Evolutionary conservation across 2,329 filamentous ascomycete species (phyloP).

Genomic region (Rachicladosporium sp.): DNA sequence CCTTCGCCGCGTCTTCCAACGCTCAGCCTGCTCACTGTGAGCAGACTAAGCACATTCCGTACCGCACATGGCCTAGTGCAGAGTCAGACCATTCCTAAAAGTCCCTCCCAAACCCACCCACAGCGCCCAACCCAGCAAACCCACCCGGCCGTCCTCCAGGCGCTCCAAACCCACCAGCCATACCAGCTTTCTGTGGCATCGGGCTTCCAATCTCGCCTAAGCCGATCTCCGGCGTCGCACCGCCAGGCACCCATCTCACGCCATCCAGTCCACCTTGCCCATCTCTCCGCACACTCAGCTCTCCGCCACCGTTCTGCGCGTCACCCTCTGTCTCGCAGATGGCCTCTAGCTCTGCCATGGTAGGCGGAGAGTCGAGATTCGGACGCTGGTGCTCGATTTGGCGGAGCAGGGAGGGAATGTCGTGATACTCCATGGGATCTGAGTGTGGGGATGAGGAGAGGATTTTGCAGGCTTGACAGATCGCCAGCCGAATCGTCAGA

Average conservation of each 20-base stretch:
- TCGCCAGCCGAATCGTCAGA: conserved; percentile 56
- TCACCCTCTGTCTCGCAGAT: conserved; percentile 89
- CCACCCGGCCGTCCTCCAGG: conserved; percentile 10
- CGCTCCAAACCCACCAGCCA: conserved; percentile 20
- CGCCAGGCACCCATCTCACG: conserved; percentile 31
- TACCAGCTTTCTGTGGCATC: conserved; percentile 30
- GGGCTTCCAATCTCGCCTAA: conserved; percentile 38
- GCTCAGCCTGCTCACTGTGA: too few species aligned
- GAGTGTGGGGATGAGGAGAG: conserved; percentile 33
- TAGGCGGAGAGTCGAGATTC: conserved; percentile 44
- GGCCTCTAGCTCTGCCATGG: conserved; percentile 59
- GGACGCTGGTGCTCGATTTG: conserved; percentile 55
- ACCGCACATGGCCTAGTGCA: too few species aligned
- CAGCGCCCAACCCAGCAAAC: conserved; percentile 16
- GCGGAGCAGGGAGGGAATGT: conserved; percentile 49
- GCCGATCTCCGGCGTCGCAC: conserved; percentile 18
- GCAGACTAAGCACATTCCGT: too few species aligned
- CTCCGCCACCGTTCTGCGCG: conserved; percentile 75
- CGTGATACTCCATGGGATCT: conserved; percentile 47
- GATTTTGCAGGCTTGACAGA: conserved; percentile 66
- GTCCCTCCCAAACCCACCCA: conserved; percentile 6
- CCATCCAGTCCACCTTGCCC: conserved; percentile 9
- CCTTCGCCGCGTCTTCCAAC: too few species aligned
- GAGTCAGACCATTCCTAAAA: too few species aligned
- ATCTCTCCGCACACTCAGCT: conserved; percentile 53